Evolutionary conservation across 2,329 filamentous ascomycete species (phyloP).

Genomic region (Verticillium nonalfalfae): DNA sequence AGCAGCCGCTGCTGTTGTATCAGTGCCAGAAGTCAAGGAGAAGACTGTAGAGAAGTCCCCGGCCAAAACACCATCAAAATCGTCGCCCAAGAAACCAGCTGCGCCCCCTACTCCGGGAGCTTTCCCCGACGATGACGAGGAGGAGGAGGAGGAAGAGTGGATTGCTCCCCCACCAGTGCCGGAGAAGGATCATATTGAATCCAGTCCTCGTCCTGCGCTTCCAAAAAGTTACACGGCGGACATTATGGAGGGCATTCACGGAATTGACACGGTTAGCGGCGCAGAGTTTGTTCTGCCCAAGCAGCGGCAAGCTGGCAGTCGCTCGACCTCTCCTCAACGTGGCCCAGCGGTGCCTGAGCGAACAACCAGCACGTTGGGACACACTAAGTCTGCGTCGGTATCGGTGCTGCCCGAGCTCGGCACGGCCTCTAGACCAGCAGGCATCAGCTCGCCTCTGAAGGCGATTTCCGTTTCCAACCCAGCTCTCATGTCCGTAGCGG

Average conservation of each 20-base stretch:
- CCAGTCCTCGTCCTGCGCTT: conserved; percentile 43
- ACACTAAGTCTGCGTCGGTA: conserved; percentile 59
- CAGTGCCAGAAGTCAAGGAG: conserved; percentile 17
- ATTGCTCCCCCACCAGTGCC: conserved; percentile 42
- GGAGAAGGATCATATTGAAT: conserved; percentile 23
- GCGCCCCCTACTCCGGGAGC: conserved; percentile 44
- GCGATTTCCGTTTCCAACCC: conserved; percentile 54
- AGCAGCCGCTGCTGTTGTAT: conserved; percentile 17
- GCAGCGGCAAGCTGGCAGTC: conserved; percentile 24
- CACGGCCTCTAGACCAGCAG: conserved; percentile 3
- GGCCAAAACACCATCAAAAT: conserved; percentile 28
- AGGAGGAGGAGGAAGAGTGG: conserved; percentile 40
- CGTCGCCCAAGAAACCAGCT: conserved; percentile 24
- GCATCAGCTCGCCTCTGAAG: conserved; percentile 44
- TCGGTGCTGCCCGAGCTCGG: conserved; percentile 38
- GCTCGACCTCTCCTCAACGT: conserved; percentile 27
- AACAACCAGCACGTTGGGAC: conserved; percentile 30
- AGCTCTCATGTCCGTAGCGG: conserved; percentile 40
- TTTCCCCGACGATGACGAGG: conserved; percentile 48
- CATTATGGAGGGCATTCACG: conserved; percentile 50
- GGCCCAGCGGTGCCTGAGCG: conserved; percentile 20
- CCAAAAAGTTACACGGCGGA: conserved; percentile 57
- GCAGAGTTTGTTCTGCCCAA: conserved; percentile 38
- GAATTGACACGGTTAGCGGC: conserved; percentile 41
- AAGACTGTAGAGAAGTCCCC: conserved; percentile 20